Conservation (phyloP, 306 rosid genomes). For the Malus sieversii region DNA sequence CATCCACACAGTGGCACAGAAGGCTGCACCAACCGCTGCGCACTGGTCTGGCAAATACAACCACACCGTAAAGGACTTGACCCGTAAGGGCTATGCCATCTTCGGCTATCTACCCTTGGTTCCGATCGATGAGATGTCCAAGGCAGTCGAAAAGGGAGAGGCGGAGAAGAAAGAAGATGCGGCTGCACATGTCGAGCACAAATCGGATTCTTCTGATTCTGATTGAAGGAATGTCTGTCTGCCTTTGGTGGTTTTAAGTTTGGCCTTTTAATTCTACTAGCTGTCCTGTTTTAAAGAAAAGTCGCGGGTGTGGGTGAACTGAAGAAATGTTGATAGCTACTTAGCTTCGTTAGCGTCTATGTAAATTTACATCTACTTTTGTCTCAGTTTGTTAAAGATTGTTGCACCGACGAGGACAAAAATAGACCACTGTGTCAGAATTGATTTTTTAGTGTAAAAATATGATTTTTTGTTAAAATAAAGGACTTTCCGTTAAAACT, state of each 20-base stretch:
- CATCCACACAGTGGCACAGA: conserved; percentile 44
- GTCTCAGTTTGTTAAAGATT: not conserved
- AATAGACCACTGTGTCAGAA: too few relatives aligned
- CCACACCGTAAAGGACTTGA: conserved; percentile 31
- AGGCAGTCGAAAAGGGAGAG: conserved; percentile 37
- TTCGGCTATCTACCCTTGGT: conserved; percentile 55
- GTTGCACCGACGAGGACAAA: too few relatives aligned
- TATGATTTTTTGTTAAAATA: too few relatives aligned
- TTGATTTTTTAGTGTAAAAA: too few relatives aligned
- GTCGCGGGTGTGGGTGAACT: not conserved
- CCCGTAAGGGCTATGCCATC: conserved; percentile 43
- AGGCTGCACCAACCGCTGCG: conserved; percentile 41
- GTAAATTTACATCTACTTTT: conserved; percentile 6
- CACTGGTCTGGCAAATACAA: conserved; percentile 56
- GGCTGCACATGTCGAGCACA: conserved; percentile 5
- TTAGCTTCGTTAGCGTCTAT: not conserved
- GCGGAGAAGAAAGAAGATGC: conserved; percentile 16
- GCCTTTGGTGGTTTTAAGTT: not conserved
- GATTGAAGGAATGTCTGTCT: conserved; percentile 4
- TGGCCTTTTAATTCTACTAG: not conserved
- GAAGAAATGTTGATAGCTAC: not conserved
- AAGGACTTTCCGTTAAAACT: too few relatives aligned
- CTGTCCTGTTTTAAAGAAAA: not conserved
- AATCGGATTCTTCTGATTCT: conserved; percentile 21
- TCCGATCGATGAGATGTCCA: conserved; percentile 52